Percentiles rank a stretch among this genome's conserved stretches.
Conservation (phyloP, 1,139 yeast genomes). For the Lodderomyces beijingensis region DNA sequence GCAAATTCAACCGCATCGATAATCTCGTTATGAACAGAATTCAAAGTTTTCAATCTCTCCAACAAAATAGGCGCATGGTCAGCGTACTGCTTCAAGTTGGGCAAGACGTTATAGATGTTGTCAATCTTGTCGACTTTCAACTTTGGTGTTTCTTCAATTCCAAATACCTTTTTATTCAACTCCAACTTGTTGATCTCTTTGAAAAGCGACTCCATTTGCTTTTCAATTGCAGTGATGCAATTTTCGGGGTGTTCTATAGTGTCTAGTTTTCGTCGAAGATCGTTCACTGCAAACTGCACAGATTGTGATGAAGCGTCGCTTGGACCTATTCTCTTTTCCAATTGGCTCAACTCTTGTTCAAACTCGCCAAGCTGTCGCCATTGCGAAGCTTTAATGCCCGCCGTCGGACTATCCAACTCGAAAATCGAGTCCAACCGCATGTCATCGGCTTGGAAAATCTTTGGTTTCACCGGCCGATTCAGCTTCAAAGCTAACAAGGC, state of each 20-base stretch:
- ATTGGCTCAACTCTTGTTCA: conserved; percentile 20
- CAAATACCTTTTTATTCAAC: conserved; percentile 14
- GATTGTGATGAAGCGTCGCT: conserved; percentile 13
- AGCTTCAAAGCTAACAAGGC: neutral
- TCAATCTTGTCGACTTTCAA: conserved; percentile 24
- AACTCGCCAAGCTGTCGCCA: conserved; percentile 8
- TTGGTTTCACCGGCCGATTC: neutral
- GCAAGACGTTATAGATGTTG: conserved; percentile 34
- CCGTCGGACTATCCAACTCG: neutral
- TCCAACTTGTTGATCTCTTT: conserved; percentile 17
- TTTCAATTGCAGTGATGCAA: conserved; percentile 17
- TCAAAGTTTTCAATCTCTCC: conserved; percentile 41
- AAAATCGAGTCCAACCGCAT: neutral
- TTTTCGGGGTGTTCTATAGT: conserved; percentile 36
- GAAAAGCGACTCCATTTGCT: conserved; percentile 15
- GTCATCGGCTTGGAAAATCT: neutral
- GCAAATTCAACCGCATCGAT: conserved; percentile 26
- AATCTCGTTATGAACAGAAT: conserved; percentile 40
- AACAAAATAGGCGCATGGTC: conserved; percentile 37
- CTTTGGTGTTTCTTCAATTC: conserved; percentile 6
- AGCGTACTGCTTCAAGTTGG: conserved; percentile 31
- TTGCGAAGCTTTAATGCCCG: neutral
- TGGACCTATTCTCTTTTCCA: conserved; percentile 23
- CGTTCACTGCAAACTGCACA: conserved; percentile 25
- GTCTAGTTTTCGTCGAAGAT: conserved; percentile 33